Conservation (phyloP, 1,284 basidiomycete genomes). For the Serendipita sp. region DNA sequence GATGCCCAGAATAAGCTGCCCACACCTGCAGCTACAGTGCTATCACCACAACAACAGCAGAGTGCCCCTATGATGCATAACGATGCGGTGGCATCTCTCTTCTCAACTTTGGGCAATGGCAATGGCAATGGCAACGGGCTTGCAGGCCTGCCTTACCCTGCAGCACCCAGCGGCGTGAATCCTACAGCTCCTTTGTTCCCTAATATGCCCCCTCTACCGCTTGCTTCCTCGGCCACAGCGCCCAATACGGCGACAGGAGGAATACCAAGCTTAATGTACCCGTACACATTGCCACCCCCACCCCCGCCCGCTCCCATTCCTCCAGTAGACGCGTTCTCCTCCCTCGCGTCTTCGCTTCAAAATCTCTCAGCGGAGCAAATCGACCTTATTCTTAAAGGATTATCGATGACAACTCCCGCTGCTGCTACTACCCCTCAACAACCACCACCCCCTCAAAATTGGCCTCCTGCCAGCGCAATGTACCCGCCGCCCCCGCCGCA, state of each 20-base stretch:
- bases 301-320: slow-evolving; percentile 6
- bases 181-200: slow-evolving; percentile 10
- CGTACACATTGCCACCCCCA: slow-evolving; percentile 15
- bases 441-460: background rate
- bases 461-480: slow-evolving; percentile 11
- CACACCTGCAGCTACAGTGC: slow-evolving; percentile 18
- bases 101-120: background rate
- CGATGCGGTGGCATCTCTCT: background rate
- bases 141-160: slow-evolving; percentile 4
- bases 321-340: slow-evolving; percentile 7
- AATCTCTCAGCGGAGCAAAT: slow-evolving; percentile 13
- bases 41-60: slow-evolving; percentile 14
- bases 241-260: slow-evolving; percentile 47
- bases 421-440: slow-evolving; percentile 9
- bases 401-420: slow-evolving; percentile 11
- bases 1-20: slow-evolving; percentile 9
- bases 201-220: slow-evolving; percentile 15
- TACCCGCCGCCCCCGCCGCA: background rate
- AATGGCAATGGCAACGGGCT: background rate
- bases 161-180: slow-evolving; percentile 1
- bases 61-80: background rate
- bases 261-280: slow-evolving; percentile 29
- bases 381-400: slow-evolving; percentile 11
- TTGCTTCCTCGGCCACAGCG: slow-evolving; percentile 40
- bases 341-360: background rate